Percentiles rank a stretch among this genome's conserved stretches.
Evolutionary conservation across 2,329 filamentous ascomycete species (phyloP).

Genomic region (Aspergillus pseudotamarii): DNA sequence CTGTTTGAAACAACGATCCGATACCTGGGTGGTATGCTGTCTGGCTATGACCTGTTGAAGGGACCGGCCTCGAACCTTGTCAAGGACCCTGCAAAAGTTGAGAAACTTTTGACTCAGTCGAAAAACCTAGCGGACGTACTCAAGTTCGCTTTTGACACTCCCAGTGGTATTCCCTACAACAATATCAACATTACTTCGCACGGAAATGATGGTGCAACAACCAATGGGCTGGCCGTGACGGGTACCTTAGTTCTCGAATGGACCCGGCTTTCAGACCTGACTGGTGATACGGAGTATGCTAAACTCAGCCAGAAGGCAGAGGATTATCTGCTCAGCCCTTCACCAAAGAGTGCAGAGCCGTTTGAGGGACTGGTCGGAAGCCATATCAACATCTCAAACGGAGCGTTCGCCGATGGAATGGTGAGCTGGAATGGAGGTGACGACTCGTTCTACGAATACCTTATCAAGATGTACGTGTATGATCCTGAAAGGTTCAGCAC

Average conservation of each 20-base stretch:
- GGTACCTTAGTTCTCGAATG: slow-evolving; percentile 83
- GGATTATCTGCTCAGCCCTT: slow-evolving; percentile 68
- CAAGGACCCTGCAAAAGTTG: slow-evolving; percentile 52
- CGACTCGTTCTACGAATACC: slow-evolving; percentile 86
- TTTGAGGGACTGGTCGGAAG: slow-evolving; percentile 77
- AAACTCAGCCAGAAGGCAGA: slow-evolving; percentile 68
- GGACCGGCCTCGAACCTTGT: slow-evolving; percentile 63
- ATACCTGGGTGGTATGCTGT: slow-evolving; percentile 78
- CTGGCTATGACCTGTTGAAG: slow-evolving; percentile 68
- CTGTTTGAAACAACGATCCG: slow-evolving; percentile 91
- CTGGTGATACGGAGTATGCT: slow-evolving; percentile 68
- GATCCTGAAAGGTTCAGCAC: slow-evolving; percentile 63
- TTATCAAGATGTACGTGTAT: slow-evolving; percentile 90
- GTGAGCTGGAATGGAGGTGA: slow-evolving; percentile 78
- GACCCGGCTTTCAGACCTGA: slow-evolving; percentile 77
- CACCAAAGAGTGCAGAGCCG: slow-evolving; percentile 65
- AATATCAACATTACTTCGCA: slow-evolving; percentile 62
- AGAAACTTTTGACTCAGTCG: slow-evolving; percentile 68
- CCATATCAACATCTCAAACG: slow-evolving; percentile 65
- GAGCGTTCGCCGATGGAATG: slow-evolving; percentile 65
- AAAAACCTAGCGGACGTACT: slow-evolving; percentile 70
- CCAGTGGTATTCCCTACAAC: slow-evolving; percentile 74
- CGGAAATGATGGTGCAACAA: slow-evolving; percentile 53
- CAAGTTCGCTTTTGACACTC: slow-evolving; percentile 76
- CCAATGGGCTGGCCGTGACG: slow-evolving; percentile 74